A percentile compares a stretch with the other conserved stretches of the same genome.
Conservation (phyloP, 2,329 filamentous ascomycete genomes). For the Nemania serpens region DNA sequence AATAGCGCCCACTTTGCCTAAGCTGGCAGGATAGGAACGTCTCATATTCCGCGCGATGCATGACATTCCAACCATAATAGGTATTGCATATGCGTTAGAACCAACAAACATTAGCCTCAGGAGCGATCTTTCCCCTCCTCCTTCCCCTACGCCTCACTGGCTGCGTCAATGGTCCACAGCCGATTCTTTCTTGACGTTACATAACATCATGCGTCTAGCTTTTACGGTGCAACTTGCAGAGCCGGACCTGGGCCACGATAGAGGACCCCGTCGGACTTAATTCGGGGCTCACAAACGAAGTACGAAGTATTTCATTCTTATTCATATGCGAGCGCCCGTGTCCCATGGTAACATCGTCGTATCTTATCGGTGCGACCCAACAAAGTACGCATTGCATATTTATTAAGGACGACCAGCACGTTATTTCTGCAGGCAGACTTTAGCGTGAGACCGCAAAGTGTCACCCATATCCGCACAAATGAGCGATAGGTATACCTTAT, state of each 20-base stretch:
- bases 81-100: slow-evolving; percentile 9
- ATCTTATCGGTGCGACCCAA: slow-evolving; percentile 24
- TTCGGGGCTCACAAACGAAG: slow-evolving; percentile 25
- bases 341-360: slow-evolving; percentile 17
- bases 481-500: slow-evolving; percentile 5
- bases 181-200: slow-evolving; percentile 21
- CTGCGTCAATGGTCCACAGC: slow-evolving; percentile 12
- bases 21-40: not conserved
- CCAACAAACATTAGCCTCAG: slow-evolving; percentile 15
- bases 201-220: slow-evolving; percentile 15
- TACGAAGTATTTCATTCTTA: not conserved
- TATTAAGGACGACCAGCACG: slow-evolving; percentile 21
- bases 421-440: slow-evolving; percentile 27
- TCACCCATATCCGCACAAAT: slow-evolving; percentile 14
- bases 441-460: slow-evolving; percentile 19
- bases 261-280: slow-evolving; percentile 27
- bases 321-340: slow-evolving; percentile 14
- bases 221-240: slow-evolving; percentile 20
- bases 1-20: not conserved
- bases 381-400: slow-evolving; percentile 16
- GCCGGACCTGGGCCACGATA: slow-evolving; percentile 16
- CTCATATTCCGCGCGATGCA: slow-evolving; percentile 16
- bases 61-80: slow-evolving; percentile 18
- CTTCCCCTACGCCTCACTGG: not conserved
- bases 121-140: slow-evolving; percentile 8